These are phyloP conservation scores for Aspergillus jensenii DNA, from an alignment of 2,329 filamentous ascomycete species.

Conservation along the genomic window DNA sequence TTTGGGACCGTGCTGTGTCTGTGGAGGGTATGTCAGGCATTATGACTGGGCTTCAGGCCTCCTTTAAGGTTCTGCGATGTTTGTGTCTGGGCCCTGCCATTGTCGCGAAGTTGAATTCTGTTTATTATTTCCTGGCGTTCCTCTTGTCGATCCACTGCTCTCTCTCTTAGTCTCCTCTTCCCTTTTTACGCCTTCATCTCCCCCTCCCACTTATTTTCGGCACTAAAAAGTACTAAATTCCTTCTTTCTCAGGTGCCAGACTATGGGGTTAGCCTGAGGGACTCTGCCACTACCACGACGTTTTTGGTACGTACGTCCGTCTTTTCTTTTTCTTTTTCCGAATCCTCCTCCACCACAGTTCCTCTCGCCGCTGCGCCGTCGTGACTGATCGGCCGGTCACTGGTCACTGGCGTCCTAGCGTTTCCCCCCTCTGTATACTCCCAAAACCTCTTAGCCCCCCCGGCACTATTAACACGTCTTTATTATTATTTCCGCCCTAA, in stretches of 20 bases:
- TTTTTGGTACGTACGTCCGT: background rate
- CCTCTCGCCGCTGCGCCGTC: no score
- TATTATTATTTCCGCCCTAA: slow-evolving; percentile 2
- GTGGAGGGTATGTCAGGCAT: background rate
- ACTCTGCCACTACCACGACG: no score
- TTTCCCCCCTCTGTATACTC: slow-evolving; percentile 2
- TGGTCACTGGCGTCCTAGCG: no score
- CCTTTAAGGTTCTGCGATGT: background rate
- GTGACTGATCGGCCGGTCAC: no score
- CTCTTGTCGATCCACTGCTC: no score
- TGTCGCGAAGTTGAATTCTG: background rate
- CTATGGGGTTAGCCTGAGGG: background rate
- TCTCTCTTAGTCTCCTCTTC: background rate
- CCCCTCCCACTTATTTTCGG: slow-evolving; percentile 2
- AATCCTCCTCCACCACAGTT: background rate
- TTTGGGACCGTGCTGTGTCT: background rate
- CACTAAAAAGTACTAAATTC: background rate
- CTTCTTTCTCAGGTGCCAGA: background rate
- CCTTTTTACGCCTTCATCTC: background rate
- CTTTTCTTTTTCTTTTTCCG: background rate
- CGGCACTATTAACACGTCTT: slow-evolving; percentile 5
- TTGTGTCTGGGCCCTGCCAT: background rate
- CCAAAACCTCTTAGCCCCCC: background rate
- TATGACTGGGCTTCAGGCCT: background rate
- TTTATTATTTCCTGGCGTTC: background rate